Conservation (phyloP, 2,329 filamentous ascomycete species). For the Cladosporium oxysporum region DNA sequence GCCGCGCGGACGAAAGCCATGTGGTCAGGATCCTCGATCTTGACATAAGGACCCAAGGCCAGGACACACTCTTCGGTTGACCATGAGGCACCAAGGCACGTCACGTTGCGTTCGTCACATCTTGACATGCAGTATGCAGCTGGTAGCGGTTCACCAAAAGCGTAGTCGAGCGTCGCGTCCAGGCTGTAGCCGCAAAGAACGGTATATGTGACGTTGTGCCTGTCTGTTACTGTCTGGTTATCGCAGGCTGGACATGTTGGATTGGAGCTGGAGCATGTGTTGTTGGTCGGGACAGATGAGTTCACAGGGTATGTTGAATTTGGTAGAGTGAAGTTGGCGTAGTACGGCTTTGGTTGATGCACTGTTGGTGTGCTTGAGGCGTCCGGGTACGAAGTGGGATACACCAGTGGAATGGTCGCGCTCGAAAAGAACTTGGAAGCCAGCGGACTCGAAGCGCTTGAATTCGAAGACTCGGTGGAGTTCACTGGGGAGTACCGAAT, state of each 20-base stretch:
- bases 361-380: conserved; percentile 3
- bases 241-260: conserved; percentile 31
- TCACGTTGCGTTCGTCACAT: conserved; percentile 17
- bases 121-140: conserved; percentile 13
- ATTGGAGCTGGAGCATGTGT: conserved; percentile 24
- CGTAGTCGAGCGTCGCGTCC: conserved; percentile 13
- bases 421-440: neutral
- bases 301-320: conserved; percentile 1
- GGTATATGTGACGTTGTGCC: conserved; percentile 29
- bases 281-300: conserved; percentile 10
- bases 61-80: conserved; percentile 18
- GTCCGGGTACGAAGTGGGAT: neutral
- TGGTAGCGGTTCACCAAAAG: conserved; percentile 12
- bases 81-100: conserved; percentile 15
- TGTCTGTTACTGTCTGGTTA: conserved; percentile 26
- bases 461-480: neutral
- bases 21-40: conserved; percentile 7
- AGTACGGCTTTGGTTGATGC: conserved; percentile 1
- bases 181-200: conserved; percentile 25
- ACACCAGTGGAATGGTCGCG: neutral
- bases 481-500: neutral
- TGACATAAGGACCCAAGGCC: neutral
- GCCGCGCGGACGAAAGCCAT: conserved; percentile 13
- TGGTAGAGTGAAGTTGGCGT: conserved; percentile 13
- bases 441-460: neutral